Base-by-base conservation (phyloP, 1,139 yeast genomes). In the Saccharomyces hybrid region DNA sequence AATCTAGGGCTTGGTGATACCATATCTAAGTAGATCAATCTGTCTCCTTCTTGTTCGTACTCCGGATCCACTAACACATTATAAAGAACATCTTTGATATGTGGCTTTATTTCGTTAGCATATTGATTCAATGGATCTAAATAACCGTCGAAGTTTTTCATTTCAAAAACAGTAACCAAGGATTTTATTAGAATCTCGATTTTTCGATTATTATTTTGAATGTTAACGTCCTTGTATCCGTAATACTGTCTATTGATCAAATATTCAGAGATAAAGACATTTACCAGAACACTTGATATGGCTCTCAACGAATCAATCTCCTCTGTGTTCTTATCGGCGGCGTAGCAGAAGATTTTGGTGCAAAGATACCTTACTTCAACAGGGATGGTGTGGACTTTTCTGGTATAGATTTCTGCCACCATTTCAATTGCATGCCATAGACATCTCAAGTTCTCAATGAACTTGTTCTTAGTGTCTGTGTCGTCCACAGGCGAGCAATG, bases 401-500 rank as follows among this genome's bases (percentile, higher is more conserved):
- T 65, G 52, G 75, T 72, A 5, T 86, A 65, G 8, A 79, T 74
- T 52, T 75, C 75, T 57, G 83, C 72, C 11, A 87, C 73, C 54
- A 82, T 82, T 16, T 87, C 80, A 0, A 89, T 76, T 48, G 78
- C 76, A 61, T 88, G 96, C 66, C 99, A 79, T 54, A 95, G 73
- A 42, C 75, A 75, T 72, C 88, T 88, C 66, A 95, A 75, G 62
- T 93, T 91, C 48, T 76, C 72, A 44, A 93, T 84, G 67, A 89
- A 93, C 47, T 78, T 76, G 1, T 74, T 70, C 23, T 95, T 78
- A 0, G 93, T 90, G 16, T 80, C 84, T 1, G 83, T 80, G 60
- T 87, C 90, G 60, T 84, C 86, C 57, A 93, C 88, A 1, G 98
- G 97, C 38, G 75, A 78, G 50, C 84, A 86, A 0, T 86, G 83